Evolutionary conservation across 306 rosid genomes (phyloP).

Genomic region (Vicia faba): DNA sequence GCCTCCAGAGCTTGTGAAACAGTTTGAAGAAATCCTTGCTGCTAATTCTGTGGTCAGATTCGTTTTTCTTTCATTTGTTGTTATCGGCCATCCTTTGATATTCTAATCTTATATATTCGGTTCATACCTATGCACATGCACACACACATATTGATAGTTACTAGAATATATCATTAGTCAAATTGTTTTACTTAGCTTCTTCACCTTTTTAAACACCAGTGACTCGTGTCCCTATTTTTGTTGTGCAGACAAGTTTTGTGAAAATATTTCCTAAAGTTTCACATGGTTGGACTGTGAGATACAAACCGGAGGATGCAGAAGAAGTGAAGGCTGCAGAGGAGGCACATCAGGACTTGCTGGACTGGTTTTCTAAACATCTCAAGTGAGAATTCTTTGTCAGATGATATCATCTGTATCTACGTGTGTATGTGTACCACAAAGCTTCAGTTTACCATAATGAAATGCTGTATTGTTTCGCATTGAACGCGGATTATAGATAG

Average conservation of each 20-base stretch:
- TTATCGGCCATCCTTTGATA: conserved; percentile 1
- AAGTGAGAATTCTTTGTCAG: conserved; percentile 22
- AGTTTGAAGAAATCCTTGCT: conserved; percentile 58
- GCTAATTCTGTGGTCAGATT: conserved; percentile 59
- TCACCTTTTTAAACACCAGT: not conserved
- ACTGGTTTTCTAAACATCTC: conserved; percentile 46
- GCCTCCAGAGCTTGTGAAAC: conserved; percentile 62
- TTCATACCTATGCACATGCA: not conserved
- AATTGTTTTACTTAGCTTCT: conserved; percentile 4
- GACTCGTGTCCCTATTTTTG: not conserved
- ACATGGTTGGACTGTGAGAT: conserved; percentile 60
- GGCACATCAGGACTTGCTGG: conserved; percentile 45
- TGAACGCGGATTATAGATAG: not conserved
- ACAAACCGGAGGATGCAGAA: conserved; percentile 39
- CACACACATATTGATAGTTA: not conserved
- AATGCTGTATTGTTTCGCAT: not conserved
- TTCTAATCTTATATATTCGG: not conserved
- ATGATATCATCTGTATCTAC: too few species aligned
- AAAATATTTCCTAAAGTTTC: conserved; percentile 51
- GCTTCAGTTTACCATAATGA: too few species aligned
- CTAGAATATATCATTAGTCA: not conserved
- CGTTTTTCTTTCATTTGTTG: not conserved
- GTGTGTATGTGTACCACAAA: too few species aligned
- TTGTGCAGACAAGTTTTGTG: conserved; percentile 45
- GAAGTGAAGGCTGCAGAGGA: conserved; percentile 53